Conservation (phyloP, 495 filamentous ascomycete species). For the Oleoguttula mirabilis region DNA sequence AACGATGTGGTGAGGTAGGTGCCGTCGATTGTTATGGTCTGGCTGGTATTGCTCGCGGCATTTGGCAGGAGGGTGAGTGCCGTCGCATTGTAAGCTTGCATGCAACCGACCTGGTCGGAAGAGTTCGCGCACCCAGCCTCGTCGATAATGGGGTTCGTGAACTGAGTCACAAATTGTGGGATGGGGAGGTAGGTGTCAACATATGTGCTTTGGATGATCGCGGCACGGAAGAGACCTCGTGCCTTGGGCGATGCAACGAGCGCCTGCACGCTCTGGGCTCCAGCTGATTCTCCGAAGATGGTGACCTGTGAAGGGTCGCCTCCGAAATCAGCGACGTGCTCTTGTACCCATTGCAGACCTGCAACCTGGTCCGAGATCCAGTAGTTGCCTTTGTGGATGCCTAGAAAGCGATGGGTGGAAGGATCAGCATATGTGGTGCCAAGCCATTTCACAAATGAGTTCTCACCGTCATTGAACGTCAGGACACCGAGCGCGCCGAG, state of each 20-base stretch:
- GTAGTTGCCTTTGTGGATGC: constrained; percentile 38
- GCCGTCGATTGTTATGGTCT: constrained; percentile 29
- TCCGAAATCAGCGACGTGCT: constrained; percentile 24
- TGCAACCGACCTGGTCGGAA: constrained; percentile 32
- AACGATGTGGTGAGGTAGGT: constrained; percentile 26
- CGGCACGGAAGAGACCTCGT: constrained; percentile 36
- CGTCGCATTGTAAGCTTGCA: constrained; percentile 21
- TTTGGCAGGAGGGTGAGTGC: not conserved
- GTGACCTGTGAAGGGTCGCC: constrained; percentile 24
- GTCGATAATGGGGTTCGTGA: constrained; percentile 27
- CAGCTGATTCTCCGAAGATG: constrained; percentile 44
- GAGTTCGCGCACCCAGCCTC: constrained; percentile 34
- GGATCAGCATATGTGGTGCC: not conserved
- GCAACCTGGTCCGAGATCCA: constrained; percentile 37
- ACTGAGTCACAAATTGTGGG: not conserved
- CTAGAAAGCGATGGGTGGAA: not conserved
- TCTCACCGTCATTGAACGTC: constrained; percentile 24
- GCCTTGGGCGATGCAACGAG: constrained; percentile 42
- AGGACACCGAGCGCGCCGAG: constrained; percentile 35
- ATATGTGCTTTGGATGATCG: constrained; percentile 37
- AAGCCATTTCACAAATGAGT: constrained; percentile 3
- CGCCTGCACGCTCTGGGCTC: constrained; percentile 41
- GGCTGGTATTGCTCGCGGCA: constrained; percentile 1
- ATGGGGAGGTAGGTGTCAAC: constrained; percentile 3
- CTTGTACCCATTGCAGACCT: constrained; percentile 23